Base-by-base conservation (phyloP, 305 asterid genomes). In the Solanum chacoense region DNA sequence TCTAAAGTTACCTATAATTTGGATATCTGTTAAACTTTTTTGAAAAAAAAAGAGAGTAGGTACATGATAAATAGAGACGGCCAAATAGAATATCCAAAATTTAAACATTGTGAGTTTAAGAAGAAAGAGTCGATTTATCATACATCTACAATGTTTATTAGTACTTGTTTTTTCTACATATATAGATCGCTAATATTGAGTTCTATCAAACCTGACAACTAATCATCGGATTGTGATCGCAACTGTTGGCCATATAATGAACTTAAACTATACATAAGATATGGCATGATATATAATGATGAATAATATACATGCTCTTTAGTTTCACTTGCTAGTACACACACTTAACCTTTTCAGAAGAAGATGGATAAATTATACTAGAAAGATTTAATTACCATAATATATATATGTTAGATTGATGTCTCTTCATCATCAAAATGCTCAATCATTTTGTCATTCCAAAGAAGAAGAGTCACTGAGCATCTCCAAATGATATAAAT, bases 401-500 rank as follows among this genome's bases (percentile, higher is more conserved):
- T 75, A 75, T 75, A 71, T 26, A 7, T 40, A 13, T 26, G 87
- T 31, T 83, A 50, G 28, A 50, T 32, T 83, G 73, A 14, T 29
- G 42, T 50, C 22, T 83, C 73, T 50, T 83, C 87, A 20, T 83
- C 87, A 83, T 50, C 87, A 50, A 83, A 83, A 50, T 83, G 87
- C 13, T 83, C 73, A 50, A 83, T 83, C 42, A 50, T 83, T 31
- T 50, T 50, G n/a, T 91, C 91, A 36, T 96, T 94, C 92, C 88
- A 91, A 8, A 93, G 90, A 81, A 96, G 91, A 31, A 96, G 98
- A 85, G 91, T 90, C 11, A 94, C 84, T 1, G 94, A 94, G 90
- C 98, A 95, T 87, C 91, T 93, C 98, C 98, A 96, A 16, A 96
- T 89, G 86, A 96, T 96, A 91, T 96, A 93, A 77, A 96, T 80